Conservation (phyloP, 108 stramenopile genomes). For the Fragilaria crotonensis region DNA sequence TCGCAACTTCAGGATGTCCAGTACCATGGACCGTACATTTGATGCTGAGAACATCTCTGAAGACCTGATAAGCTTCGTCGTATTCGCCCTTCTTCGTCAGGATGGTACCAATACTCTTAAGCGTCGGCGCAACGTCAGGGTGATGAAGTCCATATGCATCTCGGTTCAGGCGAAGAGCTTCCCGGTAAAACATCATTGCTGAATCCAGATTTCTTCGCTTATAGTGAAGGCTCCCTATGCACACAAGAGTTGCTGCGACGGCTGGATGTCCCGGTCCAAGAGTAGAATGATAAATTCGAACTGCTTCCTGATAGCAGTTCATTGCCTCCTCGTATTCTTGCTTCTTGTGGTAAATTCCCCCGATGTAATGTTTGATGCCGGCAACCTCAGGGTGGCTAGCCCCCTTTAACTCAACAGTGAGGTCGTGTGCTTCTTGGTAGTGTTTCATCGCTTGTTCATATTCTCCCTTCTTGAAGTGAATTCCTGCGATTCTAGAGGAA, state of each 20-base stretch:
- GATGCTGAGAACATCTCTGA: slow-evolving; percentile 66
- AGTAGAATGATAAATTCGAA: slow-evolving; percentile 66
- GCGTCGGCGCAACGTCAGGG: slow-evolving; percentile 81
- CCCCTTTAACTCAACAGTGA: slow-evolving; percentile 47
- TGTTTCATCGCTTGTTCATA: slow-evolving; percentile 62
- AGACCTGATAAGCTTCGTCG: slow-evolving; percentile 56
- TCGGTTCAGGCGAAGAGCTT: slow-evolving; percentile 69
- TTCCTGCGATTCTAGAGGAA: slow-evolving; percentile 58
- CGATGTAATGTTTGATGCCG: slow-evolving; percentile 71
- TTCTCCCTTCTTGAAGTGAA: slow-evolving; percentile 60
- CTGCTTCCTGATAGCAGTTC: slow-evolving; percentile 72
- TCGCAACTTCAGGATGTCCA: slow-evolving; percentile 66
- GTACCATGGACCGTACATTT: slow-evolving; percentile 58
- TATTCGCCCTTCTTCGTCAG: slow-evolving; percentile 63
- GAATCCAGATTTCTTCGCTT: slow-evolving; percentile 61
- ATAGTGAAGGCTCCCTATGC: slow-evolving; percentile 76
- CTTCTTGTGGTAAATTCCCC: slow-evolving; percentile 45
- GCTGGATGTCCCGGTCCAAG: slow-evolving; percentile 66
- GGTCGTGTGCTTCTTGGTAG: slow-evolving; percentile 70
- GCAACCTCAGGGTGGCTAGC: slow-evolving; percentile 71
- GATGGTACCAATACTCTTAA: slow-evolving; percentile 73
- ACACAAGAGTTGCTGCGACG: slow-evolving; percentile 69
- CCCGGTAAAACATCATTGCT: slow-evolving; percentile 73
- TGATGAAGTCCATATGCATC: slow-evolving; percentile 70
- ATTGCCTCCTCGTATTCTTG: slow-evolving; percentile 59